Base-by-base conservation (phyloP, 257 asterid genomes). In the Galeopsis tetrahit region DNA sequence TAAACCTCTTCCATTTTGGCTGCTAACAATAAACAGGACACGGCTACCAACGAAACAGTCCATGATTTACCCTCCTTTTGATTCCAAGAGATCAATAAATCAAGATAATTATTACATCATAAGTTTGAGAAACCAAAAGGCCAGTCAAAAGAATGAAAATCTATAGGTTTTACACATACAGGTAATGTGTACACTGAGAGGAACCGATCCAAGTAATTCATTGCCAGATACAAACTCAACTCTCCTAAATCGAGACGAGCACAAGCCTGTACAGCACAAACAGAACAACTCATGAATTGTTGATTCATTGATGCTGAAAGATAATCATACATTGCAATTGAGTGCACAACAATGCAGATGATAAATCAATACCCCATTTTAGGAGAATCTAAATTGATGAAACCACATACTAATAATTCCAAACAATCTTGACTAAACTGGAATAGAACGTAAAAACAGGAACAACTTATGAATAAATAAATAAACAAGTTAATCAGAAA, bases 11-110 rank as follows among this genome's bases (percentile, higher is more conserved):
- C 96, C 79, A 90, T 53, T 78, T 92, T 92, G 73, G 86, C 87
- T 14, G 96, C 96, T 31, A 90, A 58, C 10, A 92, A 90, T 63
- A 92, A 85, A 69, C 96, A 92, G 4, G 92, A 84, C 5, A 92
- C 88, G 48, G 94, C 89, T 66, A 81, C 60, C 76, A 90, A 76
- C 56, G 90, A 96, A 69, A 80, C 38, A 55, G 79, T 73, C 96
- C 98, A 90, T 15, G 64, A 32, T 69, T 76, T 82, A 62, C 78
- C 87, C 66, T 60, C 75, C 98, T 90, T 62, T 31, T 40, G 48
- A 78, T 59, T 68, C 63, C 63, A 70, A 56, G 55, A 73, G 15
- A 70, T 31, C 11, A 73, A 49, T 48, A 69, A 15, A 15, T 34
- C 35, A 46, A 48, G 49, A 65, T 62, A 40, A 73, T 57, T 28